Conservation (phyloP, 2,329 filamentous ascomycete genomes). For the Aspergillus pseudonomiae region DNA sequence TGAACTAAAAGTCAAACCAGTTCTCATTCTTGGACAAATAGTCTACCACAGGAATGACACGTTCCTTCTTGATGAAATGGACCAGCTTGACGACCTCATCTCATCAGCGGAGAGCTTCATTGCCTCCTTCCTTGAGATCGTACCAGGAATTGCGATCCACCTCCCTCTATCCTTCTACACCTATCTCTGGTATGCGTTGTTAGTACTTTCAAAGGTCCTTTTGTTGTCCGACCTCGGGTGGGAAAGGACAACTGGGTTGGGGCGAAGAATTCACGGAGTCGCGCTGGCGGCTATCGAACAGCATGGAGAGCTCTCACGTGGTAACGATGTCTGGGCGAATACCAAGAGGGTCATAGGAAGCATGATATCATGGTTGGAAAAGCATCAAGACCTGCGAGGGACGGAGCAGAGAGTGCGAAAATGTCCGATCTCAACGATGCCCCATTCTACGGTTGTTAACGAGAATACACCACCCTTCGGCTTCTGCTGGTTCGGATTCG, state of each 20-base stretch:
- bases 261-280: not conserved
- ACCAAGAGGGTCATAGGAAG: not conserved
- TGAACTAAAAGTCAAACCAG: slow-evolving; percentile 5
- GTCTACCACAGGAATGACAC: slow-evolving; percentile 1
- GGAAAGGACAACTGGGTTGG: not conserved
- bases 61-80: slow-evolving; percentile 7
- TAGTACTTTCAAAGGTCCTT: slow-evolving; percentile 13
- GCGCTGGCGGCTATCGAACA: slow-evolving; percentile 1
- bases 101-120: slow-evolving; percentile 7
- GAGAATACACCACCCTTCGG: not conserved
- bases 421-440: not conserved
- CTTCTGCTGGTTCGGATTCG: not conserved
- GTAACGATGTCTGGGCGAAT: slow-evolving; percentile 10
- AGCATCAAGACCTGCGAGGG: not conserved
- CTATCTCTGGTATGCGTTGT: slow-evolving; percentile 15
- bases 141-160: not conserved
- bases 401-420: not conserved
- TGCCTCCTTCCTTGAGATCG: not conserved
- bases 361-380: slow-evolving; percentile 10
- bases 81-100: slow-evolving; percentile 4
- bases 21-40: slow-evolving; percentile 13
- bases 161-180: slow-evolving; percentile 10
- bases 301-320: slow-evolving; percentile 3
- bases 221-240: slow-evolving; percentile 10
- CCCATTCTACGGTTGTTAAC: not conserved